Evolutionary conservation across 176 grass and related monocot genomes (phyloP), one percentile per base, ranked within the genome.

Genomic region (Dendrocalamus sinicus): DNA sequence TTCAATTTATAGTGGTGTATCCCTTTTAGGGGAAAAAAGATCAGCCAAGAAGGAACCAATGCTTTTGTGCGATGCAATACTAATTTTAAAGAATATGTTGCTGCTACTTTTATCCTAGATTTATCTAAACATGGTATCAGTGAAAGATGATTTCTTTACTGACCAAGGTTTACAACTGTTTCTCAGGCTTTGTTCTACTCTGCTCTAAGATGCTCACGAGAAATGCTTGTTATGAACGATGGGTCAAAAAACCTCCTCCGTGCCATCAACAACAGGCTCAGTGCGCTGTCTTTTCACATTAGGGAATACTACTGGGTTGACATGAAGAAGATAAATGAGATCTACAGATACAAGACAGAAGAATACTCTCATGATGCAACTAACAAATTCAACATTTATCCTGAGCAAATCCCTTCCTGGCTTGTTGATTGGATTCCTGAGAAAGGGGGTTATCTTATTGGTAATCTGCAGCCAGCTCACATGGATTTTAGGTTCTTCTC

Each of bases 351-450:
- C 67, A 95, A 95, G 62, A 95, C 93, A 74, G 93, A 95, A 89
- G 93, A 95, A 85, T 95, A 95, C 82, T 95, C 93, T 9, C 90
- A 92, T 77, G 93, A 95, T 15, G 93, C 93, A 58, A 92, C 91
- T 51, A 95, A 95, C 88, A 95, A 95, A 86, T 95, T 95, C 67
- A 95, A 95, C 80, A 95, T 95, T 76, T 95, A 95, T 70, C 93
- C 93, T 13, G 90, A 95, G 65, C 93, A 95, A 86, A 95, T 95
- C 58, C 93, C 93, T 87, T 86, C 88, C 70, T 95, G 93, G 93
- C 83, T 95, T 75, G 90, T 95, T 79, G 88, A 95, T 72, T 95
- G 93, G 93, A 88, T 95, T 84, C 93, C 93, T 73, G 93, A 95
- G 67, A 90, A 91, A 85, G 93, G 93, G 8, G 93, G 93, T 46